These are phyloP conservation scores for Fusarium miscanthi DNA, from an alignment of 2,329 filamentous ascomycete species.

Conservation along the genomic window DNA sequence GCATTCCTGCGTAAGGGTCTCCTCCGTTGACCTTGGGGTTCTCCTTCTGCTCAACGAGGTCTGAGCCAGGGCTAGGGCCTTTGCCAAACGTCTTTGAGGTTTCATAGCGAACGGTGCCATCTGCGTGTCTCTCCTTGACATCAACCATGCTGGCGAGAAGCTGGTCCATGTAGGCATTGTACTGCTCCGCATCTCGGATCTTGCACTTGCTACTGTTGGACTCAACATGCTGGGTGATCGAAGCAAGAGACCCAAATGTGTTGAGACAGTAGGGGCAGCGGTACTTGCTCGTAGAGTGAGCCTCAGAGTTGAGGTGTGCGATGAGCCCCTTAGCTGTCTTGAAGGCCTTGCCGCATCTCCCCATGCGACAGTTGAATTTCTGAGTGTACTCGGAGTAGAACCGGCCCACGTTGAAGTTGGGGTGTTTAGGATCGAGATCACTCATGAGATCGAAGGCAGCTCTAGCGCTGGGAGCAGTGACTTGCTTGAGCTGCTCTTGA, in stretches of 20 bases:
- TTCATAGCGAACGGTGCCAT: slow-evolving; percentile 46
- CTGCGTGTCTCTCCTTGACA: slow-evolving; percentile 35
- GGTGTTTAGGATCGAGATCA: slow-evolving; percentile 58
- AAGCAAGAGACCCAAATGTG: slow-evolving; percentile 54
- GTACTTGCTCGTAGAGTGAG: slow-evolving; percentile 52
- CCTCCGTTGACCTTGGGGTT: not conserved
- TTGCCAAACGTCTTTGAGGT: slow-evolving; percentile 31
- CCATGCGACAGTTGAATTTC: slow-evolving; percentile 65
- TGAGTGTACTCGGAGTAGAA: slow-evolving; percentile 58
- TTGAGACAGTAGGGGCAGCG: slow-evolving; percentile 59
- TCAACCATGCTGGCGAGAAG: slow-evolving; percentile 49
- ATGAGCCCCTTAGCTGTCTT: slow-evolving; percentile 48
- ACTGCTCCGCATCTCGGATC: slow-evolving; percentile 56
- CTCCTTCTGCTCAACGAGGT: not conserved
- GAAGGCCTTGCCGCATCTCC: slow-evolving; percentile 61
- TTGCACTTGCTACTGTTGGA: slow-evolving; percentile 55
- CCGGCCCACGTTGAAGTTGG: slow-evolving; percentile 58
- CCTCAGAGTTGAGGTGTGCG: slow-evolving; percentile 57
- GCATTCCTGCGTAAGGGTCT: slow-evolving; percentile 1
- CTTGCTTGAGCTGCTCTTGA: slow-evolving; percentile 30
- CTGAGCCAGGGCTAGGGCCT: not conserved
- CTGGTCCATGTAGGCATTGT: slow-evolving; percentile 47
- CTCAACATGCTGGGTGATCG: slow-evolving; percentile 63
- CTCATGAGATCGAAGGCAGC: slow-evolving; percentile 34
- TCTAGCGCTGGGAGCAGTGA: slow-evolving; percentile 22